phyloP scores from a whole-genome alignment of 2,329 filamentous ascomycete species.

The Gaeumannomyces sp. region DNA sequence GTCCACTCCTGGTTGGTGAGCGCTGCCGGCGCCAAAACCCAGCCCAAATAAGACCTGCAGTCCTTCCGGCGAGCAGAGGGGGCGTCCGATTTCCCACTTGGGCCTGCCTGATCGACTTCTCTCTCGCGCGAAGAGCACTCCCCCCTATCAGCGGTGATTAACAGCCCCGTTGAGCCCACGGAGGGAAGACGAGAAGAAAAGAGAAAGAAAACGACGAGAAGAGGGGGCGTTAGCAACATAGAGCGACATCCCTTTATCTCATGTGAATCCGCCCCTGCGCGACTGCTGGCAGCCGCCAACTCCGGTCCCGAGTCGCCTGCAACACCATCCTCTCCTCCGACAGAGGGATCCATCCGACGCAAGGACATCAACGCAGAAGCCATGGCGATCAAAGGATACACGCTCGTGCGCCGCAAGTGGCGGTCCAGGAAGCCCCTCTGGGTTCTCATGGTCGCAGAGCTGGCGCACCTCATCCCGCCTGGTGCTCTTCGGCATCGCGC shows the following conservation, averaged over 20 bases:
- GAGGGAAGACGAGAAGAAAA: background rate
- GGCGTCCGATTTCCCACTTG: no score
- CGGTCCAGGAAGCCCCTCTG: slow-evolving; percentile 51
- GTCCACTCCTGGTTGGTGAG: background rate
- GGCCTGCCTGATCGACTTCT: background rate
- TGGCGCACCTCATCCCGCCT: slow-evolving; percentile 60
- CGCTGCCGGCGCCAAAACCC: background rate
- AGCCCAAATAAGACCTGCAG: background rate
- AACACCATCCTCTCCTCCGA: background rate
- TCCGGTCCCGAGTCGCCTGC: background rate
- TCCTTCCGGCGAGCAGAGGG: background rate
- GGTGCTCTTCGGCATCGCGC: slow-evolving; percentile 65
- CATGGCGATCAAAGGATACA: slow-evolving; percentile 36
- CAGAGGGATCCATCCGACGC: background rate
- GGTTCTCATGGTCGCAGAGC: slow-evolving; percentile 60
- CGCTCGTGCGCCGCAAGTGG: slow-evolving; percentile 54
- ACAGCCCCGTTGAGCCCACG: background rate
- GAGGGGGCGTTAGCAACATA: background rate
- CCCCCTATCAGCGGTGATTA: background rate
- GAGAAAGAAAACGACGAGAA: background rate
- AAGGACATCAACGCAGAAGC: background rate
- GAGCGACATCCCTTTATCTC: background rate
- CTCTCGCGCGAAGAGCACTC: background rate
- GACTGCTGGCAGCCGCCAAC: background rate
- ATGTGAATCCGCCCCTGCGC: background rate